Evolutionary conservation across 805 yeast genomes (phyloP), one percentile per base, ranked within the genome.

Genomic region (Pichia pseudocactophila): DNA sequence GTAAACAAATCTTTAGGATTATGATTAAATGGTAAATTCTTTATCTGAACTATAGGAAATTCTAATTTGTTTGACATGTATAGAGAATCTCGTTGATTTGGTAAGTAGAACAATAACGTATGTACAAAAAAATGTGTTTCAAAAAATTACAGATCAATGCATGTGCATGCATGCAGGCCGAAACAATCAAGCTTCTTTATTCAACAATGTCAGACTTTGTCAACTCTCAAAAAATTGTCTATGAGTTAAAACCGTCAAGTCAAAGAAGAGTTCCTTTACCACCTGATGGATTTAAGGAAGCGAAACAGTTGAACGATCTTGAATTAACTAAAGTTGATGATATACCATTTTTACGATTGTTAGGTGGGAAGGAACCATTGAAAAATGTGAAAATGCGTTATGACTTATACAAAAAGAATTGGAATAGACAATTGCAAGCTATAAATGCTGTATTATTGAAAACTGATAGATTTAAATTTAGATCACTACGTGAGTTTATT

Each of bases 21-120:
- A 1, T 71, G 64, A 20, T 67, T 68, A 51, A 69, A 79, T 2
- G 84, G 79, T 7, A 79, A 63, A 52, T 79, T 79, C 54, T 74
- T 76, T 26, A 77, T 77, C 45, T 67, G 65, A 15, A 80, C 37
- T 15, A 63, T 56, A 3, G 68, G 68, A 26, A 60, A 62, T 27
- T 58, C 59, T 18, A 19, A 27, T 20, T 31, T 31, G 34, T 18
- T 31, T 31, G 18, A 8, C 34, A 28, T 26, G 28, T 26, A 9
- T 8, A 11, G 32, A 11, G 9, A 13, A 11, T 30, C n/a, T 32
- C 20, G n/a, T n/a, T n/a, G n/a, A n/a, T n/a, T n/a, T n/a, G n/a
- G n/a, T n/a, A n/a, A n/a, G n/a, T n/a, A n/a, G n/a, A n/a, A n/a
- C n/a, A n/a, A n/a, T n/a, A n/a, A n/a, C n/a, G n/a, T n/a, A n/a